Evolutionary conservation across 1,139 yeast species (phyloP).

Genomic region (Debaryomycetaceae sp.): DNA sequence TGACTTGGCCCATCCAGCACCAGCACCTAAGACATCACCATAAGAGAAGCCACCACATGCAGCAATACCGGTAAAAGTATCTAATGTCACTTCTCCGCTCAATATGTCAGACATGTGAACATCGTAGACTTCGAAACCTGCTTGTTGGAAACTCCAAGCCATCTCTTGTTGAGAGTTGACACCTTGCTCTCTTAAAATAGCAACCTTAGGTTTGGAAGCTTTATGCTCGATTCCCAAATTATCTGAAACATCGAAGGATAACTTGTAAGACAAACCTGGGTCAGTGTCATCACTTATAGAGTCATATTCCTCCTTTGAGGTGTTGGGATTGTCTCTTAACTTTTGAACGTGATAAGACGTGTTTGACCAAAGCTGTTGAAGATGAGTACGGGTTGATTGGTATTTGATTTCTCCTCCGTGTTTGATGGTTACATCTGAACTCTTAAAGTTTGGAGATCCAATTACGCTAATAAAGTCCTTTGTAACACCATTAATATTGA

Average conservation of each 20-base stretch:
- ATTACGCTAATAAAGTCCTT: conserved; percentile 52
- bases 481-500: conserved; percentile 58
- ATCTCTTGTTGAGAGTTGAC: conserved; percentile 97
- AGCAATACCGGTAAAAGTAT: conserved; percentile 86
- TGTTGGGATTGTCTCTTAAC: conserved; percentile 88
- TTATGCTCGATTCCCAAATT: conserved; percentile 28
- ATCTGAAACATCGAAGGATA: conserved; percentile 62
- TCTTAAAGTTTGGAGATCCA: conserved; percentile 59
- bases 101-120: conserved; percentile 96
- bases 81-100: conserved; percentile 67
- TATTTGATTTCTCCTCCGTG: conserved; percentile 48
- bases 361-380: conserved; percentile 83
- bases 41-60: conserved; percentile 99
- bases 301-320: conserved; percentile 83
- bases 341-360: conserved; percentile 91
- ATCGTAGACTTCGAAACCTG: conserved; percentile 91
- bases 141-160: conserved; percentile 96
- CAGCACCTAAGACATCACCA: conserved; percentile 99
- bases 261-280: conserved; percentile 84
- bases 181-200: conserved; percentile 97
- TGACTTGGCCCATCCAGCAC: conserved; percentile 99
- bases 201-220: conserved; percentile 74
- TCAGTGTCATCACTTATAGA: conserved; percentile 74
- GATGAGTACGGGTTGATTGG: conserved; percentile 57
- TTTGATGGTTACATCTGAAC: conserved; percentile 50